phyloP scores from a whole-genome alignment of 2,329 filamentous ascomycete genomes.

The Neoarthrinium moseri region DNA sequence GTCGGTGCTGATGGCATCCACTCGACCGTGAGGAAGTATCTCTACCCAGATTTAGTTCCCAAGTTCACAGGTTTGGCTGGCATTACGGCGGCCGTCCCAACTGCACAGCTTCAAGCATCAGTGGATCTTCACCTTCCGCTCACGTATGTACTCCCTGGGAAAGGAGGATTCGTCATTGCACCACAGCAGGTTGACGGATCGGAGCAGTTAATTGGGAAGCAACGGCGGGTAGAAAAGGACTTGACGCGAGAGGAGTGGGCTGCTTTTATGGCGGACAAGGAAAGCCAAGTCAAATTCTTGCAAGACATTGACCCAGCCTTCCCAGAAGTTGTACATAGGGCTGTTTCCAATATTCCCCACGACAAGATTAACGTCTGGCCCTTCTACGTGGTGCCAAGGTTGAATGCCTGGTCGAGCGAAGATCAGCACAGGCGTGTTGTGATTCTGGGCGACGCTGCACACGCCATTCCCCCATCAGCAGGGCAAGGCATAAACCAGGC shows the following conservation, averaged over 20 bases:
- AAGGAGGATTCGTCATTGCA: slow-evolving; percentile 16
- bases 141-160: slow-evolving; percentile 10
- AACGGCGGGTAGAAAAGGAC: slow-evolving; percentile 13
- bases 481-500: slow-evolving; percentile 20
- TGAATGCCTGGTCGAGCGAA: slow-evolving; percentile 15
- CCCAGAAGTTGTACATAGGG: slow-evolving; percentile 16
- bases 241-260: slow-evolving; percentile 14
- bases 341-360: slow-evolving; percentile 14
- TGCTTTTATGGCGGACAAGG: slow-evolving; percentile 15
- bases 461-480: slow-evolving; percentile 18
- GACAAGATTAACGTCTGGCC: slow-evolving; percentile 18
- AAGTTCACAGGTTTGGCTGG: slow-evolving; percentile 47
- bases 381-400: slow-evolving; percentile 15
- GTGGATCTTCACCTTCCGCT: neutral
- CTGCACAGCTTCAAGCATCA: slow-evolving; percentile 15
- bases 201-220: slow-evolving; percentile 16
- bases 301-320: slow-evolving; percentile 10
- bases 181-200: slow-evolving; percentile 18
- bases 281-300: slow-evolving; percentile 8
- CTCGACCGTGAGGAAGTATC: slow-evolving; percentile 49
- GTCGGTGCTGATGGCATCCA: slow-evolving; percentile 62
- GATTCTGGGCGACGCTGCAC: slow-evolving; percentile 18
- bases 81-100: slow-evolving; percentile 23
- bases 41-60: slow-evolving; percentile 47
- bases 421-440: slow-evolving; percentile 13